phyloP scores from a whole-genome alignment of 1,284 basidiomycete species.

The Xerocomus minutiporus region DNA sequence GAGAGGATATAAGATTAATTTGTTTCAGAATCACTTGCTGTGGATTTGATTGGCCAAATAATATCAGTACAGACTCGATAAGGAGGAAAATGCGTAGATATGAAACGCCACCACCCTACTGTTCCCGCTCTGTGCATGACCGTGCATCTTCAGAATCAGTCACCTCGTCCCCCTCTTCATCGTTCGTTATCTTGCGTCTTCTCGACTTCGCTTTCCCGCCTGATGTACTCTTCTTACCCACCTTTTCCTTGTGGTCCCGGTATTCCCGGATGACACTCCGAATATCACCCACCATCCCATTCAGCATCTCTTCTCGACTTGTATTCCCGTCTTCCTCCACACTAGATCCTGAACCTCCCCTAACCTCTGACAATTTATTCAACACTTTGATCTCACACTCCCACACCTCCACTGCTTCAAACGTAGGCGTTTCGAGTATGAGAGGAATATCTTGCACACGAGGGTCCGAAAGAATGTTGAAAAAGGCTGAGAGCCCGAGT shows the following conservation, averaged over 20 bases:
- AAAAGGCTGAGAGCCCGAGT: constrained; percentile 63
- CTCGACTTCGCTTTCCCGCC: not conserved
- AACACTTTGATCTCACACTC: constrained; percentile 64
- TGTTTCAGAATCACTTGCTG: too few species aligned
- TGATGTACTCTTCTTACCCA: not conserved
- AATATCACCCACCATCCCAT: constrained; percentile 12
- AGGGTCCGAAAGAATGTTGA: constrained; percentile 64
- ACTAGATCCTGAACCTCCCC: not conserved
- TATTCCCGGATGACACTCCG: constrained; percentile 17
- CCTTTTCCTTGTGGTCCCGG: constrained; percentile 8
- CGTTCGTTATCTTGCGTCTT: constrained; percentile 6
- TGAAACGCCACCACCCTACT: not conserved
- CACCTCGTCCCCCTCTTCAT: constrained; percentile 5
- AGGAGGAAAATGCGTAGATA: not conserved
- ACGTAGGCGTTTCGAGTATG: constrained; percentile 76
- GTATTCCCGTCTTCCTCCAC: not conserved
- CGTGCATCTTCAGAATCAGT: constrained; percentile 12
- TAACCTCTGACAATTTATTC: constrained; percentile 41
- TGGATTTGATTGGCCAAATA: not conserved
- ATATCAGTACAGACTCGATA: not conserved
- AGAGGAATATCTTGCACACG: constrained; percentile 70
- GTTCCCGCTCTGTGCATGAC: constrained; percentile 3
- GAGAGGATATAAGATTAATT: too few species aligned
- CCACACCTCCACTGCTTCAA: constrained; percentile 66
- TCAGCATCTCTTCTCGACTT: constrained; percentile 2